phyloP scores from a whole-genome alignment of 441 rosid species.

The Theobroma grandiflorum region DNA sequence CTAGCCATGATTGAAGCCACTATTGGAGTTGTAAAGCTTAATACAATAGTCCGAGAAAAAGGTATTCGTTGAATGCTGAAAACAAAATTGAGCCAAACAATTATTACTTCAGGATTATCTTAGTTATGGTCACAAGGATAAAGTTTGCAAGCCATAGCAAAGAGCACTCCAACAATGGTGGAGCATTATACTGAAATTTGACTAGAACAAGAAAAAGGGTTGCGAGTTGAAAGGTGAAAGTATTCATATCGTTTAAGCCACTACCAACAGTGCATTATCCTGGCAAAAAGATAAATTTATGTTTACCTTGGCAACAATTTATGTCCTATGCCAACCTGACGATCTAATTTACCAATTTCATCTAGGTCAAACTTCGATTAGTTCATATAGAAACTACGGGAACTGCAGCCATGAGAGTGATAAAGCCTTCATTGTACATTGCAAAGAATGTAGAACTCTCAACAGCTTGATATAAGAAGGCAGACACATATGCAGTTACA shows the following conservation, averaged over 20 bases:
- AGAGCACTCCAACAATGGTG: constrained; percentile 6
- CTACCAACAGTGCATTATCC: not conserved
- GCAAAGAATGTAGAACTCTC: not conserved
- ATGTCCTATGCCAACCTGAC: not conserved
- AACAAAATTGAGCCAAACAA: constrained; percentile 28
- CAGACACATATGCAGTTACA: not conserved
- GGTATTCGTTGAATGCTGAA: constrained; percentile 88
- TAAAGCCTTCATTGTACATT: no score
- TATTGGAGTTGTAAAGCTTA: constrained; percentile 82
- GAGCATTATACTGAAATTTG: not conserved
- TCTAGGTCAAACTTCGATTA: no score
- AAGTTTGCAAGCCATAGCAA: constrained; percentile 5
- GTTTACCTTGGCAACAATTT: not conserved
- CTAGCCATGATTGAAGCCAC: constrained; percentile 79
- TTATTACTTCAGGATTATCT: constrained; percentile 16
- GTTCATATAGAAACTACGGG: no score
- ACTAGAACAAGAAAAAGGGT: not conserved
- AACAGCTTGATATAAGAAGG: not conserved
- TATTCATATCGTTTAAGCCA: not conserved
- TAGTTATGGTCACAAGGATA: constrained; percentile 24
- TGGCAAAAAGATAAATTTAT: not conserved
- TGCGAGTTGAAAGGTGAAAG: not conserved
- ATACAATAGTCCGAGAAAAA: constrained; percentile 69
- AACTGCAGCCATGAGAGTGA: no score
- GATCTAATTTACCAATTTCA: not conserved